These are phyloP conservation scores for Asclepias syriaca DNA, from an alignment of 257 asterid species.

Conservation along the genomic window DNA sequence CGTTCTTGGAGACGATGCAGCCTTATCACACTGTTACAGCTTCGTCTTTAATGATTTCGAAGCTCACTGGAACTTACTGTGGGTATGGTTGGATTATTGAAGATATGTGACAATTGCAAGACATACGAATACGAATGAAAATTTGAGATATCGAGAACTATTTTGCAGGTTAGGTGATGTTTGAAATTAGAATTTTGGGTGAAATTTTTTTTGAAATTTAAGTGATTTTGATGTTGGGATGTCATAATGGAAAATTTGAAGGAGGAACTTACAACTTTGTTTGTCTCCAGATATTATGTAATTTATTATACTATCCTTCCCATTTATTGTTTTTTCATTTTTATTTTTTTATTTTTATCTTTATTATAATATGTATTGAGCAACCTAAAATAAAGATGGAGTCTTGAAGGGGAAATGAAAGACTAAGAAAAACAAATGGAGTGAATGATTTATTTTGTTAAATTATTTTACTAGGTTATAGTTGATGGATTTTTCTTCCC, in stretches of 20 bases:
- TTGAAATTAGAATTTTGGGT: neutral
- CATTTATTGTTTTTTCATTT: neutral
- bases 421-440: neutral
- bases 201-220: neutral
- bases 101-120: slow-evolving; percentile 36
- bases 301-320: neutral
- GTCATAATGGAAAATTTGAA: neutral
- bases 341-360: neutral
- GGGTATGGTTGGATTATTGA: slow-evolving; percentile 85
- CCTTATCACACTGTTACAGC: slow-evolving; percentile 88
- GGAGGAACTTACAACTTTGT: neutral
- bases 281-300: neutral
- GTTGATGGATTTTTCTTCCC: neutral
- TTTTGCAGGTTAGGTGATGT: slow-evolving; percentile 13
- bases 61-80: slow-evolving; percentile 64
- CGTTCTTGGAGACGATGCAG: slow-evolving; percentile 75
- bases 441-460: neutral
- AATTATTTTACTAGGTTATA: neutral
- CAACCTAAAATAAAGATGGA: neutral
- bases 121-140: neutral
- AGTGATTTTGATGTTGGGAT: neutral
- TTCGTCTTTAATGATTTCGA: slow-evolving; percentile 84
- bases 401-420: neutral
- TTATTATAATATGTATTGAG: neutral
- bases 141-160: neutral